These are phyloP conservation scores for Oemleria cerasiformis DNA, from an alignment of 306 rosid species.

Conservation along the genomic window DNA sequence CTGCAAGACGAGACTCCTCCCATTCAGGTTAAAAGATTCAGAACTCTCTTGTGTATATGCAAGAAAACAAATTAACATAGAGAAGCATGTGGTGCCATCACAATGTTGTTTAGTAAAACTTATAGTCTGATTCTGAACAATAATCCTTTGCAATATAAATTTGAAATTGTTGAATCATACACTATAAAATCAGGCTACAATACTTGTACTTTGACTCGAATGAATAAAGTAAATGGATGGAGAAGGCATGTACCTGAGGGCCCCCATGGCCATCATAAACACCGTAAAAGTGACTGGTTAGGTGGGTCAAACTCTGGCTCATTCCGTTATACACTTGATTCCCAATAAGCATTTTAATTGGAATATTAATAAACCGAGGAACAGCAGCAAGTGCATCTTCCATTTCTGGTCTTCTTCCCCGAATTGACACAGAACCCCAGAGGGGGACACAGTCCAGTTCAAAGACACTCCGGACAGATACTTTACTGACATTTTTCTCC, in stretches of 20 bases:
- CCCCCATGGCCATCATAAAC: constrained; percentile 72
- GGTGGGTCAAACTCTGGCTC: constrained; percentile 42
- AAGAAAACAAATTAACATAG: neutral
- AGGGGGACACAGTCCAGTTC: constrained; percentile 55
- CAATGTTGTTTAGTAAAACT: neutral
- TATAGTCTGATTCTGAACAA: neutral
- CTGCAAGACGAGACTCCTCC: constrained; percentile 27
- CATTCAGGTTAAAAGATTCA: constrained; percentile 13
- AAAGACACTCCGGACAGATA: constrained; percentile 36
- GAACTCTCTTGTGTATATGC: neutral
- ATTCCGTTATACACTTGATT: constrained; percentile 31
- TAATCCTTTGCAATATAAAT: neutral
- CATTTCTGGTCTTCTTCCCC: constrained; percentile 60
- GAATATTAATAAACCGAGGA: constrained; percentile 47
- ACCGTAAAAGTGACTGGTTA: constrained; percentile 52
- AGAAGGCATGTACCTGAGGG: constrained; percentile 41
- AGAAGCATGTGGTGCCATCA: constrained; percentile 6
- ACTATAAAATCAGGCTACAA: neutral
- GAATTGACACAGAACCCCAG: constrained; percentile 55
- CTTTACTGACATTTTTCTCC: constrained; percentile 27
- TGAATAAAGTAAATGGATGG: neutral
- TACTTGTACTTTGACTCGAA: constrained; percentile 1
- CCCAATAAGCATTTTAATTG: constrained; percentile 44
- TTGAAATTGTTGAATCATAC: constrained; percentile 4
- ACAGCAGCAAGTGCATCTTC: constrained; percentile 52